These are phyloP conservation scores for Cryptococcus deneoformans DNA, from an alignment of 1,284 basidiomycete genomes.

Conservation along the genomic window DNA sequence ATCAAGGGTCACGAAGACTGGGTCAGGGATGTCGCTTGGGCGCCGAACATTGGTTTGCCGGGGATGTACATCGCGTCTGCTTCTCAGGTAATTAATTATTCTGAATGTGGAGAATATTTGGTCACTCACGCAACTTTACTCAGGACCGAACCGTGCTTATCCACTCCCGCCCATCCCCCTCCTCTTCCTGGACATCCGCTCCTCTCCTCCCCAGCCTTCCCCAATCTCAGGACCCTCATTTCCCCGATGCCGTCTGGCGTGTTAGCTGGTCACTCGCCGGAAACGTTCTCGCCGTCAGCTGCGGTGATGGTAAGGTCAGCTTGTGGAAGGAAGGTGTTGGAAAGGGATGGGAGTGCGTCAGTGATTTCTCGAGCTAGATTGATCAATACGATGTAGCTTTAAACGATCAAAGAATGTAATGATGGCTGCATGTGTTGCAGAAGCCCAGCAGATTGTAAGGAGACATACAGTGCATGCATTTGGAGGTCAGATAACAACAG, in stretches of 20 bases:
- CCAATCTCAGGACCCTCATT: constrained; percentile 60
- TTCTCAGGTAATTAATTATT: constrained; percentile 64
- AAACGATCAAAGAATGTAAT: neutral
- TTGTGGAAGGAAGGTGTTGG: constrained; percentile 98
- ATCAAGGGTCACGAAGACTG: constrained; percentile 92
- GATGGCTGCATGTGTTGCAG: neutral
- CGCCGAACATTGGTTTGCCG: constrained; percentile 92
- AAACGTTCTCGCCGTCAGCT: constrained; percentile 94
- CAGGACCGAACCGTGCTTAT: constrained; percentile 89
- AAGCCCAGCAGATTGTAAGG: too few relatives aligned
- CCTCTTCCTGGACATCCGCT: constrained; percentile 79
- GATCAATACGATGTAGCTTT: neutral
- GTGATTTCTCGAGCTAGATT: constrained; percentile 75
- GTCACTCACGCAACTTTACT: neutral
- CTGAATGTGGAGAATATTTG: neutral
- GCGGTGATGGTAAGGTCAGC: constrained; percentile 96
- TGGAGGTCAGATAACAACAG: too few relatives aligned
- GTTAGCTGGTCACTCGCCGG: constrained; percentile 97
- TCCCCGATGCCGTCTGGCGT: constrained; percentile 95
- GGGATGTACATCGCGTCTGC: constrained; percentile 94
- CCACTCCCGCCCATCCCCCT: constrained; percentile 84
- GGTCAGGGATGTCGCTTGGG: constrained; percentile 98
- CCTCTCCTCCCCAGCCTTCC: constrained; percentile 69
- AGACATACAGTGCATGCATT: too few relatives aligned
- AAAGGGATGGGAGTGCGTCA: constrained; percentile 96